Conservation (phyloP, 495 filamentous ascomycete genomes). For the Xylaria bambusicola region DNA sequence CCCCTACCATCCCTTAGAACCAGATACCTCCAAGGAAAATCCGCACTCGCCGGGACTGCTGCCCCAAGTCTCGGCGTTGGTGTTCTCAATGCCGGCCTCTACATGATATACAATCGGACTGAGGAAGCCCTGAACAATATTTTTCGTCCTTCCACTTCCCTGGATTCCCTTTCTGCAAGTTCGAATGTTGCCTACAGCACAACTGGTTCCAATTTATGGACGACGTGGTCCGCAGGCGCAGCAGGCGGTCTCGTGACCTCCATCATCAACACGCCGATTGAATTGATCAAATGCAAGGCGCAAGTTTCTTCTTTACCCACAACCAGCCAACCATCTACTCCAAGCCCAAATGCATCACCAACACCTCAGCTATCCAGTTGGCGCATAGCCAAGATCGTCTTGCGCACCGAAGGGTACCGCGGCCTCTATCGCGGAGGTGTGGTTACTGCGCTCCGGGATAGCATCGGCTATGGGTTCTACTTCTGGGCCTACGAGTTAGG, state of each 20-base stretch:
- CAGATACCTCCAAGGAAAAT: slow-evolving; percentile 37
- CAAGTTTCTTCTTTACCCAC: slow-evolving; percentile 51
- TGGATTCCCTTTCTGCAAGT: slow-evolving; percentile 1
- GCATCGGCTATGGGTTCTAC: slow-evolving; percentile 90
- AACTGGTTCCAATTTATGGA: slow-evolving; percentile 41
- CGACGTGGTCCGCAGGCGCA: slow-evolving; percentile 75
- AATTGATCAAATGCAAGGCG: slow-evolving; percentile 83
- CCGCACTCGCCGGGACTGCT: slow-evolving; percentile 59
- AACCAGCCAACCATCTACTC: neutral
- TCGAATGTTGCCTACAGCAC: neutral
- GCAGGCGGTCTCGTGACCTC: slow-evolving; percentile 79
- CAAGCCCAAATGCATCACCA: slow-evolving; percentile 21
- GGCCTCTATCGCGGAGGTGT: slow-evolving; percentile 77
- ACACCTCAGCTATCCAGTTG: slow-evolving; percentile 47
- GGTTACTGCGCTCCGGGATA: slow-evolving; percentile 78
- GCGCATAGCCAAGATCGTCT: slow-evolving; percentile 62
- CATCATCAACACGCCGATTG: slow-evolving; percentile 78
- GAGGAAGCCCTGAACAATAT: slow-evolving; percentile 56
- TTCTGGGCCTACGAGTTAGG: slow-evolving; percentile 85
- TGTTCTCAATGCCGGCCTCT: slow-evolving; percentile 84
- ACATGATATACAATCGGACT: slow-evolving; percentile 80
- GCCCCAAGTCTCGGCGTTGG: slow-evolving; percentile 86
- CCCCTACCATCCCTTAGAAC: slow-evolving; percentile 13
- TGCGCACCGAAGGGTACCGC: slow-evolving; percentile 60
- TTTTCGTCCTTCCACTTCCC: slow-evolving; percentile 33